phyloP scores from a whole-genome alignment of 1,284 basidiomycete species.

The Tilletia horrida region DNA sequence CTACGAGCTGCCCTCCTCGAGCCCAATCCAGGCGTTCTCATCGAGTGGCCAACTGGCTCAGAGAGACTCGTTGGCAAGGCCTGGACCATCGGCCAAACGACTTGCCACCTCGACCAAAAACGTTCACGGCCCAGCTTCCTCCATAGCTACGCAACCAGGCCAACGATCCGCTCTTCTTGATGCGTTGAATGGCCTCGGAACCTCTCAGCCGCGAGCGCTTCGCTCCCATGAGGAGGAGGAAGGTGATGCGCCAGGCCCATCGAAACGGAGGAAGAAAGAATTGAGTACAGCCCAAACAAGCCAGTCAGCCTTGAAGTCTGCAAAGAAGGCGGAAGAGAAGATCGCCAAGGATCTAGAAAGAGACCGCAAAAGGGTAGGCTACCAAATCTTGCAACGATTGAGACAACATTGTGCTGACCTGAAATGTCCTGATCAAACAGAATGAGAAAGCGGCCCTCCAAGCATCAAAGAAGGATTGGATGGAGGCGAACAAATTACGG shows the following conservation, averaged over 20 bases:
- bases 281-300: too few relatives aligned
- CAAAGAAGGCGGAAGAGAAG: conserved; percentile 10
- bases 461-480: conserved; percentile 30
- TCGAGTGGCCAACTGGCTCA: conserved; percentile 4
- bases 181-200: not conserved
- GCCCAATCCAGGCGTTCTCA: conserved; percentile 10
- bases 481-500: conserved; percentile 33
- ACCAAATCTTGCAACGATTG: not conserved
- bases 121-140: too few relatives aligned
- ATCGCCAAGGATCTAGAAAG: not conserved
- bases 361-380: not conserved
- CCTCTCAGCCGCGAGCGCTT: too few relatives aligned
- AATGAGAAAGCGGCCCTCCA: conserved; percentile 21
- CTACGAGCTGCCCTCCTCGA: conserved; percentile 1
- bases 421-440: conserved; percentile 12
- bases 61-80: too few relatives aligned
- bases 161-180: not conserved
- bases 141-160: too few relatives aligned
- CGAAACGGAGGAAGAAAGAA: too few relatives aligned
- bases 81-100: not conserved
- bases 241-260: too few relatives aligned
- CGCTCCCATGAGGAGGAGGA: too few relatives aligned
- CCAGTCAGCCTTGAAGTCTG: not conserved
- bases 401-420: conserved; percentile 1
- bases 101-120: not conserved